phyloP scores from a whole-genome alignment of 768 basidiomycete genomes.

The Clavulina sp. region DNA sequence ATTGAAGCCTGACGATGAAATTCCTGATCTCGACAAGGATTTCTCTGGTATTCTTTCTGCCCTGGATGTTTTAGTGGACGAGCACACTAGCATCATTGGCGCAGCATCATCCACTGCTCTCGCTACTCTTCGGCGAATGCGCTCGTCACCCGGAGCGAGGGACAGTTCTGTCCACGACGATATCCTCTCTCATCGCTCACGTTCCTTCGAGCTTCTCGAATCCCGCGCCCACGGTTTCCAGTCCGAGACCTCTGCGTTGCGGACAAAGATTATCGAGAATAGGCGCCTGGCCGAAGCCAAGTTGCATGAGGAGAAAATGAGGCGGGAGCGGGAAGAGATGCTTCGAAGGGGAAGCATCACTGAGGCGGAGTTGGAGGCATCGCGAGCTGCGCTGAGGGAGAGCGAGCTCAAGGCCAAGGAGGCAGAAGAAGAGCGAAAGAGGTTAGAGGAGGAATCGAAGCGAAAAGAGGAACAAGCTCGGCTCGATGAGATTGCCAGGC shows the following conservation, averaged over 20 bases:
- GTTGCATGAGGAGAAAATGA: conserved; percentile 11
- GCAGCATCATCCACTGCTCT: conserved; percentile 37
- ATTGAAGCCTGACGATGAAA: conserved; percentile 9
- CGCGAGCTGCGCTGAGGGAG: not conserved
- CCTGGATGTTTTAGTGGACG: conserved; percentile 22
- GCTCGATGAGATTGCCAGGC: too few relatives aligned
- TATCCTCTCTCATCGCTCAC: conserved; percentile 31
- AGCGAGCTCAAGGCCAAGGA: not conserved
- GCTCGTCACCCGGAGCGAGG: conserved; percentile 26
- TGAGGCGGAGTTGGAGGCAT: conserved; percentile 11
- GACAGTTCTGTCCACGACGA: conserved; percentile 31
- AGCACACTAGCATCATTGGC: conserved; percentile 24
- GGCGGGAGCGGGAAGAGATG: conserved; percentile 15
- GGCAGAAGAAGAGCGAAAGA: conserved; percentile 15
- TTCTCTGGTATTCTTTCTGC: conserved; percentile 24
- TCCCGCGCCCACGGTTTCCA: not conserved
- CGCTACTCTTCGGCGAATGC: conserved; percentile 38
- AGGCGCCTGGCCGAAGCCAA: not conserved
- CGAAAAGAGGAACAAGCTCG: conserved; percentile 23
- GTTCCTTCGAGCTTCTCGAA: conserved; percentile 30
- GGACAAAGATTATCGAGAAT: not conserved
- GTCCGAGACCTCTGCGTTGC: not conserved
- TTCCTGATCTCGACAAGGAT: conserved; percentile 14
- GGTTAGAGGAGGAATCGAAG: conserved; percentile 19
- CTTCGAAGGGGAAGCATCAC: conserved; percentile 3